Evolutionary conservation across 441 rosid genomes (phyloP).

Genomic region (Erodium trifolium): DNA sequence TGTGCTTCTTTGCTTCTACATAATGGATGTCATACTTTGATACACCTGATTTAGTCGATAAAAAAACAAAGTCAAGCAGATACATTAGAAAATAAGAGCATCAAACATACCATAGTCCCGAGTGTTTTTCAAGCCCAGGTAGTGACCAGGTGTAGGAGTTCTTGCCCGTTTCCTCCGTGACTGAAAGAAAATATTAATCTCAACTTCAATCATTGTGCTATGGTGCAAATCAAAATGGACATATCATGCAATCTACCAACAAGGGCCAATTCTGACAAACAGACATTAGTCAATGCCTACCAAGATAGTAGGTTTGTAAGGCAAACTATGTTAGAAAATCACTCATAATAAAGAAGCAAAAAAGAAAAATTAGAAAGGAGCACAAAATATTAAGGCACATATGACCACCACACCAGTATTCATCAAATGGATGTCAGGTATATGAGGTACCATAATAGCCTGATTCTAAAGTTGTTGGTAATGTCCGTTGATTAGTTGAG

Average conservation of each 20-base stretch:
- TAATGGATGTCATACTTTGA: too few relatives aligned
- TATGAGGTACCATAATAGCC: constrained; percentile 56
- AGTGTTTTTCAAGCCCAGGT: constrained; percentile 83
- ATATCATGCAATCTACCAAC: background rate
- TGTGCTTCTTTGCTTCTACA: too few relatives aligned
- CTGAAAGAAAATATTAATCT: constrained; percentile 42
- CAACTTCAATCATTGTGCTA: background rate
- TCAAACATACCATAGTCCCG: constrained; percentile 53
- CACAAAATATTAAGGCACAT: background rate
- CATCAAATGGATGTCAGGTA: constrained; percentile 36
- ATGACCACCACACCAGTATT: constrained; percentile 2
- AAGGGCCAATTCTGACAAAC: background rate
- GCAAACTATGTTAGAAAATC: background rate
- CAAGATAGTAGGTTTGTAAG: background rate
- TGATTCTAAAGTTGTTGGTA: constrained; percentile 79
- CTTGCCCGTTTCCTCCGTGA: constrained; percentile 88
- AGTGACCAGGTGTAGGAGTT: constrained; percentile 98
- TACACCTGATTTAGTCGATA: too few relatives aligned
- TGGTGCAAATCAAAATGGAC: background rate
- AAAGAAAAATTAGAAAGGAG: background rate
- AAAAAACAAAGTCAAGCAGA: background rate
- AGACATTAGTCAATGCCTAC: too few relatives aligned
- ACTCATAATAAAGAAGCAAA: background rate
- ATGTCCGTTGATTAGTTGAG: constrained; percentile 97
- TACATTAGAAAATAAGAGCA: background rate